Percentiles rank a stretch among this genome's conserved stretches.
Conservation (phyloP, 306 rosid genomes). For the Mucuna pruriens region DNA sequence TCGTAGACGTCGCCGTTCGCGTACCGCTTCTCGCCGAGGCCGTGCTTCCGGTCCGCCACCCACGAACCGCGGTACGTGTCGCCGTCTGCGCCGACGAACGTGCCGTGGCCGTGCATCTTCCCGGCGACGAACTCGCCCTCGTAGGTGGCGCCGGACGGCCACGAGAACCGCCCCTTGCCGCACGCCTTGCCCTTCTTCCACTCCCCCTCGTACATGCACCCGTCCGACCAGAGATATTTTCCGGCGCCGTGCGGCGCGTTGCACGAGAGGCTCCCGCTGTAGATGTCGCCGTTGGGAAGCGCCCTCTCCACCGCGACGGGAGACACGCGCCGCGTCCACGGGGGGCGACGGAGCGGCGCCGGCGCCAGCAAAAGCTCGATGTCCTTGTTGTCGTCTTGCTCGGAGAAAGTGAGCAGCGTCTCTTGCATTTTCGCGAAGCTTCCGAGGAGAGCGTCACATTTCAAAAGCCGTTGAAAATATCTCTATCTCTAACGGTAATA, state of each 20-base stretch:
- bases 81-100: conserved; percentile 49
- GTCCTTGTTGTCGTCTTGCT: background rate
- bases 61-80: conserved; percentile 47
- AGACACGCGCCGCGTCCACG: conserved; percentile 26
- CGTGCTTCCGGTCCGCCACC: conserved; percentile 51
- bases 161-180: conserved; percentile 52
- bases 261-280: conserved; percentile 44
- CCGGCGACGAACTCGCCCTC: conserved; percentile 54
- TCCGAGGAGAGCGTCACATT: conserved; percentile 27
- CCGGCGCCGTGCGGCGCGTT: conserved; percentile 53
- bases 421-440: conserved; percentile 45
- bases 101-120: conserved; percentile 47
- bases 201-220: conserved; percentile 60
- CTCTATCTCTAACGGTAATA: background rate
- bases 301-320: conserved; percentile 36
- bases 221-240: conserved; percentile 57
- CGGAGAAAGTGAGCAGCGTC: conserved; percentile 48
- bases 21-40: conserved; percentile 49
- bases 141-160: conserved; percentile 61
- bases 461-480: background rate
- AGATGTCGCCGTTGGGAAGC: conserved; percentile 51
- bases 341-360: conserved; percentile 37
- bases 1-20: conserved; percentile 57
- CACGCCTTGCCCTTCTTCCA: conserved; percentile 52
- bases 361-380: conserved; percentile 40